Evolutionary conservation across 1,139 yeast species (phyloP).

Genomic region (Diutina mesorugosa): DNA sequence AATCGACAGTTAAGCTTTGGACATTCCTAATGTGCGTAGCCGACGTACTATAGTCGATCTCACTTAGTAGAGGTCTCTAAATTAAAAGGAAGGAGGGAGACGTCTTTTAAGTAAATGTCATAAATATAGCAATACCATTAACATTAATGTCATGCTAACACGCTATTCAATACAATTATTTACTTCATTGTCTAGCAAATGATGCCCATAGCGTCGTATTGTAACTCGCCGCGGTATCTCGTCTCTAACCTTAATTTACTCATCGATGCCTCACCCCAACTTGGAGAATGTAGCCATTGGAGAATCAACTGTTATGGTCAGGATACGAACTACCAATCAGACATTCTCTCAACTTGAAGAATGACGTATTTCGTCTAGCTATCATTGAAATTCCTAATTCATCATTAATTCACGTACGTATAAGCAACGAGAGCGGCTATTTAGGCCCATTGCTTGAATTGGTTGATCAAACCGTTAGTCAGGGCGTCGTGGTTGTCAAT

Average conservation of each 20-base stretch:
- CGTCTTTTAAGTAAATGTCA: too few species aligned
- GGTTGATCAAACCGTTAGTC: constrained; percentile 86
- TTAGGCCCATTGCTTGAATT: constrained; percentile 72
- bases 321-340: too few species aligned
- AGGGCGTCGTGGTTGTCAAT: constrained; percentile 75
- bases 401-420: not conserved
- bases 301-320: not conserved
- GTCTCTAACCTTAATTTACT: not conserved
- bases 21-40: not conserved
- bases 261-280: not conserved
- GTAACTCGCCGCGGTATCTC: not conserved
- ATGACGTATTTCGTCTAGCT: too few species aligned
- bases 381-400: not conserved
- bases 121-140: not conserved
- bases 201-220: too few species aligned
- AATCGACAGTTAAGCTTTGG: not conserved
- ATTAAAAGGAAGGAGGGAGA: too few species aligned
- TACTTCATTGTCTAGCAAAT: too few species aligned
- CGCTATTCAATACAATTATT: too few species aligned
- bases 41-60: not conserved
- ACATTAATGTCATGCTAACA: too few species aligned
- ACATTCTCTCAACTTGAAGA: too few species aligned
- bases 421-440: not conserved
- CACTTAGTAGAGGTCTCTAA: too few species aligned
- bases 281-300: not conserved